A percentile compares a stretch with the other conserved stretches of the same genome.
Evolutionary conservation across 108 stramenopile genomes (phyloP).

Genomic region (Aureococcus anophagefferens): DNA sequence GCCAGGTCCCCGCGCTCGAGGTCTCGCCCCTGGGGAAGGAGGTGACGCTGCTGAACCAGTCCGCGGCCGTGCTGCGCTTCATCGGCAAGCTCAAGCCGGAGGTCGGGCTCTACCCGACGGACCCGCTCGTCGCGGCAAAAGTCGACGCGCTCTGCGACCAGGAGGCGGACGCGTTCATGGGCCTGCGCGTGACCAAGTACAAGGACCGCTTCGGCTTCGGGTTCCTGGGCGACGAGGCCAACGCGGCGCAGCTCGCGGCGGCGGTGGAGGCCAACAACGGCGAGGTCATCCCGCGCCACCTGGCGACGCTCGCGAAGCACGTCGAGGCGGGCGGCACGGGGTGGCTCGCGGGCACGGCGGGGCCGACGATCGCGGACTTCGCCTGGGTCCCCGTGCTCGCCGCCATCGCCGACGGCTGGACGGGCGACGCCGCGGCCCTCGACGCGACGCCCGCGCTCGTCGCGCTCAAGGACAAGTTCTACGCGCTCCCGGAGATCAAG

Average conservation of each 20-base stretch:
- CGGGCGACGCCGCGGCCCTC: too few relatives aligned
- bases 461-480: too few relatives aligned
- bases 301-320: neutral
- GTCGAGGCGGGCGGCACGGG: neutral
- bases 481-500: too few relatives aligned
- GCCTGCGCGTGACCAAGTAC: conserved; percentile 1
- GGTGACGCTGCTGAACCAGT: neutral
- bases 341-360: conserved; percentile 1
- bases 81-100: neutral
- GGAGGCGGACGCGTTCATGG: neutral
- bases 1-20: conserved; percentile 2
- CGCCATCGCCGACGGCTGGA: too few relatives aligned
- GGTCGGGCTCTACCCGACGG: neutral
- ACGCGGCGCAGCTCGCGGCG: neutral
- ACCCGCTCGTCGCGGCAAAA: neutral
- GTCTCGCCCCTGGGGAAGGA: neutral
- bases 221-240: neutral
- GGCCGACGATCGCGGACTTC: neutral
- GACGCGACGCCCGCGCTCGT: too few relatives aligned
- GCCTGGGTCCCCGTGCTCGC: neutral
- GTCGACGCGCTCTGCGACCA: conserved; percentile 4
- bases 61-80: neutral
- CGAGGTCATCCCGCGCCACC: conserved; percentile 2
- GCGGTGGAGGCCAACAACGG: neutral
- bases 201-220: conserved; percentile 9